These are phyloP conservation scores for Euphorbia schlechtendalii DNA, from an alignment of 441 rosid species.

Conservation along the genomic window DNA sequence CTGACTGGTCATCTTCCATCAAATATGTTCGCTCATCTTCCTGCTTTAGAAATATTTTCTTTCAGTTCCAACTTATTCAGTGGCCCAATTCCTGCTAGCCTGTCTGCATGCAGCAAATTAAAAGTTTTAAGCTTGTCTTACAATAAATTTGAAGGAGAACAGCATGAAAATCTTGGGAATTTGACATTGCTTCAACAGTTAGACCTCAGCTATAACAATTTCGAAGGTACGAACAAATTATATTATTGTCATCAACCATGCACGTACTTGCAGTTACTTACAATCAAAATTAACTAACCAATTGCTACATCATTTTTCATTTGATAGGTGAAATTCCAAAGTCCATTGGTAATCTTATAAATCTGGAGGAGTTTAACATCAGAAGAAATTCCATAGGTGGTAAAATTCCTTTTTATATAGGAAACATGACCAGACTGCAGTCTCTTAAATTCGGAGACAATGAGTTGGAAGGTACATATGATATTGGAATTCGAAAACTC, in stretches of 20 bases:
- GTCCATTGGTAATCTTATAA: not conserved
- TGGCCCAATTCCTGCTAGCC: not conserved
- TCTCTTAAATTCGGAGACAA: not conserved
- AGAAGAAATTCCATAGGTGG: not conserved
- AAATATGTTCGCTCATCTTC: not conserved
- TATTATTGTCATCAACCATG: too few species aligned
- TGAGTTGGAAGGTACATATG: not conserved
- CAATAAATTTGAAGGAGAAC: too few species aligned
- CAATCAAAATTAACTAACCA: not conserved
- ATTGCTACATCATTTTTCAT: not conserved
- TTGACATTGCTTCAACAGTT: too few species aligned
- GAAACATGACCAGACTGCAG: not conserved
- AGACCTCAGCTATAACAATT: conserved; percentile 7
- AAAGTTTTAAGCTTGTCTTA: too few species aligned
- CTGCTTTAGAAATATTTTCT: not conserved
- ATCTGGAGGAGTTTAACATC: not conserved
- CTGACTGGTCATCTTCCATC: not conserved
- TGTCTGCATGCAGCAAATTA: too few species aligned
- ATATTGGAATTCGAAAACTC: not conserved
- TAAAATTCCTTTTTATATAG: not conserved
- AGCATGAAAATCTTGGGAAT: too few species aligned
- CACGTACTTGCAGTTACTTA: not conserved
- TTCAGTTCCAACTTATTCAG: not conserved
- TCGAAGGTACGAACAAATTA: not conserved
- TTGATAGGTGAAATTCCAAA: not conserved